Base-by-base conservation (phyloP, 2,329 filamentous ascomycete genomes). In the Ophiostoma angusticollis region DNA sequence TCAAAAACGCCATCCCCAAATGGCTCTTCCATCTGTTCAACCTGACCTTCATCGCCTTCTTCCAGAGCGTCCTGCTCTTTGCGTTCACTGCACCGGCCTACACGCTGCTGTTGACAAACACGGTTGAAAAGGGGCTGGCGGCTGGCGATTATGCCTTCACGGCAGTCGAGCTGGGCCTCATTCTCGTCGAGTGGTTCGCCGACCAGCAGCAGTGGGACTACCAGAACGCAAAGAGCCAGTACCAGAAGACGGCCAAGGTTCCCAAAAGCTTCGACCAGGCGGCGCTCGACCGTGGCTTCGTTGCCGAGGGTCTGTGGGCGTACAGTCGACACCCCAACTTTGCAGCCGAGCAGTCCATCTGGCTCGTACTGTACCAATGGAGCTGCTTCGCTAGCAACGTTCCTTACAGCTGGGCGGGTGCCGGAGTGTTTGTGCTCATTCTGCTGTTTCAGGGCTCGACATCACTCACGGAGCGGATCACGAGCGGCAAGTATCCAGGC, bases 281-380 rank as follows among this genome's bases (percentile, higher is more conserved):
- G 44, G 84, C 94, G 39, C 72, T 98, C 19, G 84, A 95, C 47
- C 81, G 89, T 27, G 91, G 91, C 30, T 98, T 98, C 61, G 70
- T 83, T 47, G 80, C 84, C 8, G 75, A 70, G 5, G 91, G 91
- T 0, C 66, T 98, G 7, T 98, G 84, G 80, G 80, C 78, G 1
- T 86, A 79, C 64, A 89, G 81, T 50, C 74, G 91, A 32, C 93
- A 98, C 58, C 91, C 91, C 34, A 98, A 98, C 59, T 98, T 96
- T 54, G 76, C 83, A 5, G 84, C 84, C 5, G 91, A 98, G 61
- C 91, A 96, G 61, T 67, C 77, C 22, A 77, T 96, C 51, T 98
- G 91, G 91, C 68, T 93, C 39, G 64, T 77, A 8, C 60, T 96
- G 37, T 96, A 96, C 58, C 74, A 84, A 52, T 98, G 89, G 91